phyloP scores from a whole-genome alignment of 1,284 basidiomycete genomes.

The Ustilago loliicola region DNA sequence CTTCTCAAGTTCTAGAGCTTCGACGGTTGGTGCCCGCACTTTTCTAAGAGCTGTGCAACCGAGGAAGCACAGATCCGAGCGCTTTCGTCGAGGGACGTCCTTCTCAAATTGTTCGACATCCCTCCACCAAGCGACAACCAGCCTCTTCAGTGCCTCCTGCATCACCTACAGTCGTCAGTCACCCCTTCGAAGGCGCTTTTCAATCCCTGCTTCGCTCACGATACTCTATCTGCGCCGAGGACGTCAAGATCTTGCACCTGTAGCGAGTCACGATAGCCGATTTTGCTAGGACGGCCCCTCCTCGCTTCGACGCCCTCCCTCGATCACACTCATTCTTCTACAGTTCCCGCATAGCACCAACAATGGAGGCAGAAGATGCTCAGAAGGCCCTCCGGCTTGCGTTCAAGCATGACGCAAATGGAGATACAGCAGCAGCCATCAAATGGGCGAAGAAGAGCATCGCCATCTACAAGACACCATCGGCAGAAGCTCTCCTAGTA shows the following conservation, averaged over 20 bases:
- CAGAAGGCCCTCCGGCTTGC: constrained; percentile 65
- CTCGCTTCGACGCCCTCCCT: background rate
- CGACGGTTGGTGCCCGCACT: constrained; percentile 8
- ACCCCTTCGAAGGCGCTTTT: background rate
- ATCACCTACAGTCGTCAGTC: background rate
- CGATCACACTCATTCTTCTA: background rate
- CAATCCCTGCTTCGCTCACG: background rate
- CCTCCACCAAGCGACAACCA: background rate
- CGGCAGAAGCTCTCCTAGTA: constrained; percentile 79
- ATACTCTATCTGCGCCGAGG: background rate
- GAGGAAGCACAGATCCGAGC: constrained; percentile 15
- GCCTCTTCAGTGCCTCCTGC: background rate
- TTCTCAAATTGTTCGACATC: constrained; percentile 12
- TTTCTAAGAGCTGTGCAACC: constrained; percentile 11
- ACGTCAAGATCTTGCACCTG: background rate
- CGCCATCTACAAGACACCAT: constrained; percentile 83
- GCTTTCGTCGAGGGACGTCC: background rate
- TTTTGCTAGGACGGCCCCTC: background rate
- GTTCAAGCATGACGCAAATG: constrained; percentile 62
- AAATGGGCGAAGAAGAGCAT: constrained; percentile 93
- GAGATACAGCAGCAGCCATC: constrained; percentile 75
- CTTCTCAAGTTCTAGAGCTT: background rate
- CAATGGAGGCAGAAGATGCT: constrained; percentile 65
- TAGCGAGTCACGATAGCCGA: background rate
- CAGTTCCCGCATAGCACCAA: background rate